A percentile compares a stretch with the other conserved stretches of the same genome.
phyloP scores from a whole-genome alignment of 2,329 filamentous ascomycete genomes.

The Phoma sp. region DNA sequence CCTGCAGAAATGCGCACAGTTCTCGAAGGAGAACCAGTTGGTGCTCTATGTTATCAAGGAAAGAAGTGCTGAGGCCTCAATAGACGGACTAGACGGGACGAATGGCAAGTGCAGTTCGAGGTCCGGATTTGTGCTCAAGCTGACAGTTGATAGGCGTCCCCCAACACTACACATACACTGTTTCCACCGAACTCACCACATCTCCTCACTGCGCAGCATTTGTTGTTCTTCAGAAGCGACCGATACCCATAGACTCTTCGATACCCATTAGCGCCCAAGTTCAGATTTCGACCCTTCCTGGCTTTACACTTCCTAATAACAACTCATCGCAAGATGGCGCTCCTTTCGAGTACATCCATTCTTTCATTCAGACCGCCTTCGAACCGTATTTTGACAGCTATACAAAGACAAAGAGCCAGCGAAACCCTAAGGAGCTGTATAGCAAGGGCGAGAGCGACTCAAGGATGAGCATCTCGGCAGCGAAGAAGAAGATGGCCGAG shows the following conservation, averaged over 20 bases:
- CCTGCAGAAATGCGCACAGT: slow-evolving; percentile 83
- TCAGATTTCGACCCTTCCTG: slow-evolving; percentile 90
- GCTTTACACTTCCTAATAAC: slow-evolving; percentile 74
- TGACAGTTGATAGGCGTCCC: slow-evolving; percentile 53
- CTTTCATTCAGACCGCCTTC: slow-evolving; percentile 87
- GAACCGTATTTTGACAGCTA: slow-evolving; percentile 98
- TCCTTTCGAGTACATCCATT: slow-evolving; percentile 91
- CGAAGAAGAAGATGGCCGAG: slow-evolving; percentile 96
- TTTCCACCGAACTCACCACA: slow-evolving; percentile 82
- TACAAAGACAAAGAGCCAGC: slow-evolving; percentile 79
- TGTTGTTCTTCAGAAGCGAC: slow-evolving; percentile 88
- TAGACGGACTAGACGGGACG: slow-evolving; percentile 40
- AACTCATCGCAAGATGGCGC: slow-evolving; percentile 77
- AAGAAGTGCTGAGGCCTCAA: slow-evolving; percentile 57
- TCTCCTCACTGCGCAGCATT: slow-evolving; percentile 82
- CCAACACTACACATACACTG: slow-evolving; percentile 72
- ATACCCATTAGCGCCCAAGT: slow-evolving; percentile 87
- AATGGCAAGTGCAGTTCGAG: slow-evolving; percentile 36
- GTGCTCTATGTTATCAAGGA: slow-evolving; percentile 94
- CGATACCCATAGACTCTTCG: slow-evolving; percentile 83
- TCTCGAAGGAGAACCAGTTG: slow-evolving; percentile 85
- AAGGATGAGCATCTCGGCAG: slow-evolving; percentile 94
- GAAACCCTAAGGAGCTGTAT: slow-evolving; percentile 57
- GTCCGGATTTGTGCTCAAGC: slow-evolving; percentile 20
- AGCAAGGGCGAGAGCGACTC: slow-evolving; percentile 84